phyloP scores from a whole-genome alignment of 2,329 filamentous ascomycete genomes.

The Lojkania enalia region DNA sequence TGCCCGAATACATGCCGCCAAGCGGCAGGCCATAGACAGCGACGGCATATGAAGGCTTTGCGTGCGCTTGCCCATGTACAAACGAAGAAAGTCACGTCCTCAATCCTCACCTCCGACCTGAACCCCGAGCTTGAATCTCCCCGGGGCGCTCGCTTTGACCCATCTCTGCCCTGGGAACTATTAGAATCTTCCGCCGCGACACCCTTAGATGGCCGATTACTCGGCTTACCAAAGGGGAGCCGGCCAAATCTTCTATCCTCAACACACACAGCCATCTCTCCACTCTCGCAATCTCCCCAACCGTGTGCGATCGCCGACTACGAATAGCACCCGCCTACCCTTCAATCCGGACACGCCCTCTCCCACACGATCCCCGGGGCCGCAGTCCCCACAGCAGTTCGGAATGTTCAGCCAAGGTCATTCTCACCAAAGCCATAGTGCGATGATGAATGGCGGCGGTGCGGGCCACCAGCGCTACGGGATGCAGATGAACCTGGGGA shows the following conservation, averaged over 20 bases:
- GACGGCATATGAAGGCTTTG: constrained; percentile 39
- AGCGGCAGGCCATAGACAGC: constrained; percentile 29
- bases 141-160: constrained; percentile 30
- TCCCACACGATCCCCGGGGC: constrained; percentile 60
- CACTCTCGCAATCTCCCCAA: constrained; percentile 50
- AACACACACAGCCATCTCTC: constrained; percentile 54
- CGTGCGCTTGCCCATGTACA: constrained; percentile 51
- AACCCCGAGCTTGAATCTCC: constrained; percentile 29
- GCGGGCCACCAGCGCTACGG: constrained; percentile 60
- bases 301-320: constrained; percentile 53
- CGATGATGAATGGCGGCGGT: constrained; percentile 71
- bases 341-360: constrained; percentile 58
- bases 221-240: constrained; percentile 65
- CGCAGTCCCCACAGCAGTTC: constrained; percentile 54
- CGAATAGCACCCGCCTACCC: constrained; percentile 46
- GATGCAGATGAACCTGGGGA: constrained; percentile 64
- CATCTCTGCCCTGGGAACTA: constrained; percentile 35
- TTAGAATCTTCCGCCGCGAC: constrained; percentile 23
- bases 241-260: constrained; percentile 62
- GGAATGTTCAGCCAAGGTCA: constrained; percentile 73
- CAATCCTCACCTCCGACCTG: constrained; percentile 50
- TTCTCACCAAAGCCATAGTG: constrained; percentile 71
- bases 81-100: constrained; percentile 52
- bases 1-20: constrained; percentile 31
- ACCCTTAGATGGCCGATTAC: constrained; percentile 68